Percentiles rank a stretch among this genome's conserved stretches.
Evolutionary conservation across 1,284 basidiomycete species (phyloP).

Genomic region (Naganishia sp.): DNA sequence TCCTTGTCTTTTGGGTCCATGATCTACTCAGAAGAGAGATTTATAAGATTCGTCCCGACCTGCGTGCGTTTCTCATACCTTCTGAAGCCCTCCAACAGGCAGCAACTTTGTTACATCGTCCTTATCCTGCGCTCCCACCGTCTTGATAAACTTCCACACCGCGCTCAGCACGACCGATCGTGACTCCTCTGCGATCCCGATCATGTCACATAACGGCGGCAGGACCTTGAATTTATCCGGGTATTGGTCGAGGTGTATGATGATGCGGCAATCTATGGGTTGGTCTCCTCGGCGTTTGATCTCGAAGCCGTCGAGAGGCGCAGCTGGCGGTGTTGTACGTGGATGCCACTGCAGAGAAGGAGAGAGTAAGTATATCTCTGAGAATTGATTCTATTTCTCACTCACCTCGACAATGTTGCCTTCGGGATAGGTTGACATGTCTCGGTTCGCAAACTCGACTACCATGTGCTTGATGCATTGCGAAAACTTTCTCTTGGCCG

Average conservation of each 20-base stretch:
- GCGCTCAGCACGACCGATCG: conserved; percentile 77
- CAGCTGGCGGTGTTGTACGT: conserved; percentile 58
- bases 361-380: neutral
- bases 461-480: conserved; percentile 80
- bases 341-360: conserved; percentile 49
- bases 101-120: conserved; percentile 77
- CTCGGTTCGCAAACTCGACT: conserved; percentile 78
- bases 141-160: conserved; percentile 91
- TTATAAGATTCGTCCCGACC: conserved; percentile 26
- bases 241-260: conserved; percentile 79
- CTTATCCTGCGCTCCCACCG: conserved; percentile 84
- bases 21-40: conserved; percentile 56
- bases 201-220: conserved; percentile 71
- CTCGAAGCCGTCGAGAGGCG: conserved; percentile 81
- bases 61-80: conserved; percentile 39
- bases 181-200: conserved; percentile 84
- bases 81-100: conserved; percentile 68
- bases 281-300: conserved; percentile 78
- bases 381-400: neutral
- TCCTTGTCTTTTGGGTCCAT: conserved; percentile 61
- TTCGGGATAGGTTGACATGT: conserved; percentile 78
- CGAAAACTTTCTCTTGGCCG: conserved; percentile 74
- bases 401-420: conserved; percentile 53
- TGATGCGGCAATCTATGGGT: conserved; percentile 72
- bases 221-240: conserved; percentile 83